Base-by-base conservation (phyloP, 495 filamentous ascomycete genomes). In the Aspergillus conjunctus region DNA sequence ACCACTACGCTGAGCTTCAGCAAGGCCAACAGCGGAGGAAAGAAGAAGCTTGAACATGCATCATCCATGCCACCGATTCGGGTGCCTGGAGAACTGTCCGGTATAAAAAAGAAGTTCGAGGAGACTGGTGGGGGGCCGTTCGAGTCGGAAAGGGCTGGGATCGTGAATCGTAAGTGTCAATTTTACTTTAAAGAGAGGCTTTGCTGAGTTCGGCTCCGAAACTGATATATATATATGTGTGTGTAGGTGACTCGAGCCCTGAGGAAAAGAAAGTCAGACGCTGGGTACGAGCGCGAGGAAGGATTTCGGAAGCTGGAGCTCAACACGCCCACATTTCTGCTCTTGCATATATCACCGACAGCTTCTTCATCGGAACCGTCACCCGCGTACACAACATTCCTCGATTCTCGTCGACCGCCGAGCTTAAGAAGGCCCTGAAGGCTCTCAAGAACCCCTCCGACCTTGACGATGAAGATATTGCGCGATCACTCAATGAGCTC, bases 1-100 rank as follows among this genome's bases (percentile, higher is more conserved):
- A 97, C 93, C 39, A 92, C 91, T 3, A 98, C 93, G 6, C 82
- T 93, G 73, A 92, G 88, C 56, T 98, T 98, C 71, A 88, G 88
- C 66, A 78, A 85, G 14, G 85, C 90, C 50, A 84, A 83, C 55
- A 86, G 85, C 64, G 87, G 85, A 26, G 89, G 88, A 6, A 75
- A 81, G 64, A 76, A 78, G 63, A 79, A 74, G 54, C 73, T 92
- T 20, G 72, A 83, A 57, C 76, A 79, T 60, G 70, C 73, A 3
- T 63, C 66, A 4, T 50, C 68, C 0, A 79, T 68, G 61, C 76
- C 76, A 1, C 60, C 68, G 20, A 55, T 74, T 30, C 12, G 64
- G 4, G 50, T 73, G 1, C 77, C 77, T 0, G 61, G 69, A 12
- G 64, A 69, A 18, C 30, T 61, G 1, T 21, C 70, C 9, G 68